Percentiles rank a stretch among this genome's conserved stretches.
Conservation (phyloP, 257 asterid species). For the Scutellaria minor region DNA sequence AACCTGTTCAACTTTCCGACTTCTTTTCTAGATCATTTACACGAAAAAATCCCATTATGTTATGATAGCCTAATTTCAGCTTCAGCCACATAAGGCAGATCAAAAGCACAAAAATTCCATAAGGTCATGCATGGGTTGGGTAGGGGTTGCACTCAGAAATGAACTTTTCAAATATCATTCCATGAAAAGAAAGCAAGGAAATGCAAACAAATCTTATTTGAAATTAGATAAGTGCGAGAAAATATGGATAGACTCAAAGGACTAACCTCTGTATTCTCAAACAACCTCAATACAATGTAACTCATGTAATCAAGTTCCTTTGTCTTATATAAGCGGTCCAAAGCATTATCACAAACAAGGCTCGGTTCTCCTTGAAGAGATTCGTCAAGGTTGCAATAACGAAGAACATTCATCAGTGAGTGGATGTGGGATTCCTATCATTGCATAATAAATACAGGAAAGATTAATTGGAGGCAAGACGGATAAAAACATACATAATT, state of each 20-base stretch:
- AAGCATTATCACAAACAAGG: slow-evolving; percentile 83
- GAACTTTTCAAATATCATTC: background rate
- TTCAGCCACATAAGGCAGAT: background rate
- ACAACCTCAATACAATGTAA: slow-evolving; percentile 89
- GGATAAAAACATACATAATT: slow-evolving; percentile 7
- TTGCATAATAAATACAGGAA: slow-evolving; percentile 25
- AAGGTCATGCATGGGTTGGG: background rate
- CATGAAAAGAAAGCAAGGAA: background rate
- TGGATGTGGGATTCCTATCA: slow-evolving; percentile 97
- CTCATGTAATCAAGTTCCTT: slow-evolving; percentile 99
- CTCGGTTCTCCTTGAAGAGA: slow-evolving; percentile 88
- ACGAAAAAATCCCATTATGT: background rate
- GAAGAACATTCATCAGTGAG: slow-evolving; percentile 97
- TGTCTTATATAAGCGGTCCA: slow-evolving; percentile 83
- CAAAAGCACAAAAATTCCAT: background rate
- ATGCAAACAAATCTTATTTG: background rate
- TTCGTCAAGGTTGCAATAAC: slow-evolving; percentile 96
- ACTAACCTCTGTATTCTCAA: slow-evolving; percentile 93
- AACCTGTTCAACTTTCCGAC: background rate
- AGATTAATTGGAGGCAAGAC: slow-evolving; percentile 24
- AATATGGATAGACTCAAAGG: slow-evolving; percentile 15
- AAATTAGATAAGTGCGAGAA: slow-evolving; percentile 1
- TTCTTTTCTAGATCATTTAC: background rate
- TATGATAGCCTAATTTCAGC: background rate
- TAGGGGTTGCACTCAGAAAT: background rate